These are phyloP conservation scores for Nasturtium officinale DNA, from an alignment of 345 rosid genomes.

Conservation along the genomic window DNA sequence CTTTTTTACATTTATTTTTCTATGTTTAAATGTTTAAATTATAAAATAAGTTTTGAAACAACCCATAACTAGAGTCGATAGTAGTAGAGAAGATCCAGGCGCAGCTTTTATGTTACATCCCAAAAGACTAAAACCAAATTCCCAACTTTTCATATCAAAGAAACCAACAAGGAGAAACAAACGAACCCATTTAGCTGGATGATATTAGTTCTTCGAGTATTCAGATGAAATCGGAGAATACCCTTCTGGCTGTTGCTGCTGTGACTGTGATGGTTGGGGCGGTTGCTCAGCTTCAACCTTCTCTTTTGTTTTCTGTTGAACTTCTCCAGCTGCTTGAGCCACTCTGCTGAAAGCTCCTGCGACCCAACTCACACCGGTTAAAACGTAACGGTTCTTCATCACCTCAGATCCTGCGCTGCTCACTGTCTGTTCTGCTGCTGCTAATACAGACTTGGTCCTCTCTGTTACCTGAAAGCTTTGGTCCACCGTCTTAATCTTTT, in stretches of 20 bases:
- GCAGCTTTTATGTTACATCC: slow-evolving; percentile 28
- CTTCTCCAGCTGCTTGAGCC: slow-evolving; percentile 86
- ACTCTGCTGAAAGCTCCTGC: slow-evolving; percentile 80
- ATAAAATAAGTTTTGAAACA: slow-evolving; percentile 9
- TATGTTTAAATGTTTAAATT: neutral
- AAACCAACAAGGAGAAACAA: slow-evolving; percentile 19
- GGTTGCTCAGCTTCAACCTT: slow-evolving; percentile 70
- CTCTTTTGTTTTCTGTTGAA: slow-evolving; percentile 82
- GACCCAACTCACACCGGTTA: slow-evolving; percentile 81
- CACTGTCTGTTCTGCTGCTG: slow-evolving; percentile 87
- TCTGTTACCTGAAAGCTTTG: slow-evolving; percentile 90
- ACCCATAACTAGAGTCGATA: neutral
- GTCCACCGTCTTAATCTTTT: slow-evolving; percentile 81
- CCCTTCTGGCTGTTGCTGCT: slow-evolving; percentile 47
- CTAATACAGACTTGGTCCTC: slow-evolving; percentile 78
- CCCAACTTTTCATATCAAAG: slow-evolving; percentile 17
- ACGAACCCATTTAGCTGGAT: slow-evolving; percentile 10
- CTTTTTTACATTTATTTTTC: neutral
- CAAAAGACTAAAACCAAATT: slow-evolving; percentile 34
- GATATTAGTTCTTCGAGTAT: slow-evolving; percentile 40
- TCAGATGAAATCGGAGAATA: slow-evolving; percentile 49
- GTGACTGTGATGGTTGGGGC: neutral
- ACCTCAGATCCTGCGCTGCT: slow-evolving; percentile 77
- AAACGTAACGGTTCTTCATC: slow-evolving; percentile 82
- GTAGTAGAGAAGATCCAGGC: slow-evolving; percentile 21